phyloP scores from a whole-genome alignment of 2,329 filamentous ascomycete genomes.

The Helminthosporium solani region DNA sequence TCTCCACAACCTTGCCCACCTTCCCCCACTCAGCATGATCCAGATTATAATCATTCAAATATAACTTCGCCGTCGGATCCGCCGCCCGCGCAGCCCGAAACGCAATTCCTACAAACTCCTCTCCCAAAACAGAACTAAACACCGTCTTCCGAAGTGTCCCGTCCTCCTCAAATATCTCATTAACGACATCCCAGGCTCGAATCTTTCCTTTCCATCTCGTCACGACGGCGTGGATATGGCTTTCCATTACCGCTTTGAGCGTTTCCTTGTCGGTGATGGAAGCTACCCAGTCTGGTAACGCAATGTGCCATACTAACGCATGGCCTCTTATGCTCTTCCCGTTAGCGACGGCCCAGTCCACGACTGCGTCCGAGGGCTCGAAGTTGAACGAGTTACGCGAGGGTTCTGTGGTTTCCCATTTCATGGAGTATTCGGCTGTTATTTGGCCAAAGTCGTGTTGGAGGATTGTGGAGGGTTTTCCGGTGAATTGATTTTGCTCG shows the following conservation, averaged over 20 bases:
- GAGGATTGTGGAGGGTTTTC: background rate
- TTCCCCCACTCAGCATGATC: conserved; percentile 53
- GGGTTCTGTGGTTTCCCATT: conserved; percentile 45
- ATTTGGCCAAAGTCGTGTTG: conserved; percentile 29
- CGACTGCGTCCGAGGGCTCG: conserved; percentile 34
- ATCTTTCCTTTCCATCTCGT: conserved; percentile 41
- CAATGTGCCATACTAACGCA: conserved; percentile 44
- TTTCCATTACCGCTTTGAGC: conserved; percentile 40
- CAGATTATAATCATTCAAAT: conserved; percentile 66
- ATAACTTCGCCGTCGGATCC: conserved; percentile 60
- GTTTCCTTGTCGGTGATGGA: conserved; percentile 39
- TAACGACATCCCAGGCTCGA: conserved; percentile 42
- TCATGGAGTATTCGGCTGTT: conserved; percentile 43
- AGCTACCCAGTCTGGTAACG: conserved; percentile 41
- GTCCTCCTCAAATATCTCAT: conserved; percentile 57
- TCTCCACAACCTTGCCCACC: conserved; percentile 27
- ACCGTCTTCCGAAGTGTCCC: conserved; percentile 55
- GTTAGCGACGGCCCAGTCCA: conserved; percentile 39
- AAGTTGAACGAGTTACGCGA: conserved; percentile 38
- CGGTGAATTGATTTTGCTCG: background rate
- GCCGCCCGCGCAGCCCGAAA: conserved; percentile 59
- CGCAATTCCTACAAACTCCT: conserved; percentile 58
- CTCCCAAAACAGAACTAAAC: conserved; percentile 58
- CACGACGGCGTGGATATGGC: conserved; percentile 42
- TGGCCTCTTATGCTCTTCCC: conserved; percentile 42